A percentile compares a stretch with the other conserved stretches of the same genome.
These are phyloP conservation scores for Syzygium oleosum DNA, from an alignment of 345 rosid genomes.

Conservation along the genomic window DNA sequence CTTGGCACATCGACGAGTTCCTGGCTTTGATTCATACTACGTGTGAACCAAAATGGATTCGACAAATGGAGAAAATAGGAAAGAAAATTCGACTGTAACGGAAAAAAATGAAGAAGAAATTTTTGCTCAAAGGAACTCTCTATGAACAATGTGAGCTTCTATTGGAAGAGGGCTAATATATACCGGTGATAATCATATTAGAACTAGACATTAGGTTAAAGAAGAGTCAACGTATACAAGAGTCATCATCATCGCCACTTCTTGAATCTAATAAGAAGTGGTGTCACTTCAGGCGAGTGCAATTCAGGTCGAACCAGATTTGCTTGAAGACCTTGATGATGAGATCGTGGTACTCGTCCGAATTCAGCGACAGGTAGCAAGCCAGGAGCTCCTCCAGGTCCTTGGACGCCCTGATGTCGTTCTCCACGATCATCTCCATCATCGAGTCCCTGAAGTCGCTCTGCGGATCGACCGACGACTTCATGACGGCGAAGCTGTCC, in stretches of 20 bases:
- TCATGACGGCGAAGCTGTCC: slow-evolving; percentile 70
- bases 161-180: not conserved
- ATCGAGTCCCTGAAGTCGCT: slow-evolving; percentile 90
- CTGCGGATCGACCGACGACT: slow-evolving; percentile 73
- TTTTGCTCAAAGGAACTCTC: not conserved
- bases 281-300: slow-evolving; percentile 5
- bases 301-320: slow-evolving; percentile 69
- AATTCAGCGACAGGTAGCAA: slow-evolving; percentile 72
- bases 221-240: not conserved
- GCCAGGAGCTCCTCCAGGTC: slow-evolving; percentile 91
- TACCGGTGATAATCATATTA: not conserved
- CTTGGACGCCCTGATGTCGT: slow-evolving; percentile 62
- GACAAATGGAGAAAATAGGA: not conserved
- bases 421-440: slow-evolving; percentile 94
- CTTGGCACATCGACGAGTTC: not conserved
- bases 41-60: not conserved
- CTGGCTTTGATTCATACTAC: not conserved
- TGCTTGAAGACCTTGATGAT: slow-evolving; percentile 86
- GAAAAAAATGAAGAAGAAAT: not conserved
- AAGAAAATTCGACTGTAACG: not conserved
- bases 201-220: not conserved
- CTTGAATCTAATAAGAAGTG: not conserved
- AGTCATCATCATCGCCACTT: not conserved
- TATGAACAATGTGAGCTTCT: not conserved
- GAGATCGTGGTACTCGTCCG: slow-evolving; percentile 70